Evolutionary conservation across 225 moss, liverwort and hornwort genomes (phyloP), one percentile per base, ranked within the genome.

Genomic region (Ulota crispa): DNA sequence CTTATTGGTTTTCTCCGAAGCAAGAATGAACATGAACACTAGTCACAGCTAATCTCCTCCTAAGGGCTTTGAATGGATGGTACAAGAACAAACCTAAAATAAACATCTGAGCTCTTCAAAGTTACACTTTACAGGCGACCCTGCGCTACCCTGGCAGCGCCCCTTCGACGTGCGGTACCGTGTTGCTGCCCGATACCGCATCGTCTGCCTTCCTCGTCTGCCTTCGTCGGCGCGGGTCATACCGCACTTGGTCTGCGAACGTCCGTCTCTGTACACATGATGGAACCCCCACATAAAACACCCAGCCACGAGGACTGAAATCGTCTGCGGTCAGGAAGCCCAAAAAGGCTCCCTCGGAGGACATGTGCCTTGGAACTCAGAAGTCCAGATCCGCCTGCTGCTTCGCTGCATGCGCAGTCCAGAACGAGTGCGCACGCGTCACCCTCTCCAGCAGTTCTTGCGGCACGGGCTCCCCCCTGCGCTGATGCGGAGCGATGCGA

Each of bases 301-400:
- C 61, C 78, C 81, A 74, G 36, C 34, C 73, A 23, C 43, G n/a
- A 13, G 19, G 41, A 65, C 78, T 69, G 64, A 64, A 28, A 42
- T 39, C 68, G 45, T 72, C 82, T 15, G 78, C 42, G 64, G 13
- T 39, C 9, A 61, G 41, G 60, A 80, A 34, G 71, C 53, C 64
- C 64, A 20, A 27, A 50, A 20, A 53, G 66, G 61, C 31, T 31
- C 84, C 78, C 37, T 64, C 45, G 14, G 64, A 34, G 59, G 68
- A 60, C 79, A 43, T 55, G 41, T 37, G 41, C 68, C 34, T 74
- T 26, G 68, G 23, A 50, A 70, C 18, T 70, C 84, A 92, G 76
- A 90, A 92, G 86, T 92, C 92, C 31, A 92, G 84, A 50, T 92
- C 88, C 36, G 88, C 88, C 83, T 92, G 92, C 92, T 92, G 89